Conservation (phyloP, 352 stramenopile genomes). For the Phytopythium montanum region DNA sequence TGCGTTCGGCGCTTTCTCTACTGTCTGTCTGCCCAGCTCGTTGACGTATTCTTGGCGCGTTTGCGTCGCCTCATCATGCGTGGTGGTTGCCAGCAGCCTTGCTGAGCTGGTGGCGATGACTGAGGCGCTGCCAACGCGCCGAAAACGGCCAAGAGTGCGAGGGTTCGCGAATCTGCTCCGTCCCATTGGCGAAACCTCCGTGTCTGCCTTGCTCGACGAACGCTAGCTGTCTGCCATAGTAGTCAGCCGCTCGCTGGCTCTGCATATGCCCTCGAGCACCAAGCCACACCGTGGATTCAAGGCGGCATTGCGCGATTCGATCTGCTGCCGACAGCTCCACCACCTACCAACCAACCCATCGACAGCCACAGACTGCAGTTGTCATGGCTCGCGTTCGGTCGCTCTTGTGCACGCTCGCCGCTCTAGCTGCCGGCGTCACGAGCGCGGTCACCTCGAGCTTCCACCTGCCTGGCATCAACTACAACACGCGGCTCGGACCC, state of each 20-base stretch:
- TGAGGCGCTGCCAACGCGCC: not conserved
- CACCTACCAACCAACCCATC: not conserved
- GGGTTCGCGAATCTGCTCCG: not conserved
- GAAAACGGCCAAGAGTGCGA: not conserved
- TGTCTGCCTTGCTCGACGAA: not conserved
- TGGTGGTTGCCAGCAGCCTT: not conserved
- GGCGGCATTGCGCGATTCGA: not conserved
- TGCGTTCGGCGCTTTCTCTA: too few relatives aligned
- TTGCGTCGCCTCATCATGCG: too few relatives aligned
- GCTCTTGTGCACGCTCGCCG: slow-evolving; percentile 2
- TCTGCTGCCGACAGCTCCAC: not conserved
- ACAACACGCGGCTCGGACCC: slow-evolving; percentile 49
- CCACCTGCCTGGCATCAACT: slow-evolving; percentile 63
- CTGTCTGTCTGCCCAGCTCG: too few relatives aligned
- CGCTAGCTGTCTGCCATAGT: not conserved
- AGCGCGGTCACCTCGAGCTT: slow-evolving; percentile 14
- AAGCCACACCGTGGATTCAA: not conserved
- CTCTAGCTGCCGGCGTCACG: not conserved
- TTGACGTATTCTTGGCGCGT: too few relatives aligned
- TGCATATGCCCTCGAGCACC: not conserved
- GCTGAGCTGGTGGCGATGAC: not conserved
- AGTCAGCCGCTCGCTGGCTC: not conserved
- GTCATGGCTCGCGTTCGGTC: not conserved
- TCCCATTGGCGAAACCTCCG: not conserved
- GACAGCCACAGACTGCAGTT: not conserved